Evolutionary conservation across 75 land plant genomes (phyloP), one percentile per base, ranked within the genome.

Genomic region (Sequoiadendron giganteum): DNA sequence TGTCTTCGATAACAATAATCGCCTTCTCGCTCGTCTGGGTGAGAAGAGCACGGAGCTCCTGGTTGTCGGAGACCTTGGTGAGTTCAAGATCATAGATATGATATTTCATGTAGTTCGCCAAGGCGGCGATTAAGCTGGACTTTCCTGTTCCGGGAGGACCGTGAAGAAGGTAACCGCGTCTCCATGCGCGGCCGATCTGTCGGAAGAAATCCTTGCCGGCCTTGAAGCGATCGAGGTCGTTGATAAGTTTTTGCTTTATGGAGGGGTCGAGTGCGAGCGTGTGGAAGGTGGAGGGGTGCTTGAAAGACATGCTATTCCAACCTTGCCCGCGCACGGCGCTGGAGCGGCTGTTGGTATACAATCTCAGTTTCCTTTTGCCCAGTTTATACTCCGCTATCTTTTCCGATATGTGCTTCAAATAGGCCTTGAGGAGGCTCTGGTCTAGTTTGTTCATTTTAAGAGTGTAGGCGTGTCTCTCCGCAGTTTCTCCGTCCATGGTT

Each of bases 61-160:
- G 85, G 85, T 94, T 91, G 88, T 83, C 55, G 1, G 21, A 70
- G 3, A 95, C 90, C 42, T 90, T 86, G 19, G 88, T 89, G 52
- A 95, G 89, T 68, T 95, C 93, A 28, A 95, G 89, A 47, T 95
- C 95, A 76, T 93, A 95, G 5, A 95, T 87, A 72, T 92, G 90
- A 55, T 91, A 94, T 70, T 90, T 90, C 45, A 93, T 86, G 88
- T 89, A 87, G 75, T 95, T 95, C 18, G 94, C 89, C 52, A 93
- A 91, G 87, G 96, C 95, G 19, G 92, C 93, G 81, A 95, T 89
- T 91, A 95, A 85, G 56, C 91, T 92, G 30, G 93, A 94, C 80
- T 95, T 95, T 16, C 96, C 96, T 1, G 95, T 95, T 1, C 95
- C 95, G 38, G 95, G 96, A 1, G 95, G 96, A 15, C 96, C 95